Base-by-base conservation (phyloP, 768 basidiomycete genomes). In the Postia placenta region DNA sequence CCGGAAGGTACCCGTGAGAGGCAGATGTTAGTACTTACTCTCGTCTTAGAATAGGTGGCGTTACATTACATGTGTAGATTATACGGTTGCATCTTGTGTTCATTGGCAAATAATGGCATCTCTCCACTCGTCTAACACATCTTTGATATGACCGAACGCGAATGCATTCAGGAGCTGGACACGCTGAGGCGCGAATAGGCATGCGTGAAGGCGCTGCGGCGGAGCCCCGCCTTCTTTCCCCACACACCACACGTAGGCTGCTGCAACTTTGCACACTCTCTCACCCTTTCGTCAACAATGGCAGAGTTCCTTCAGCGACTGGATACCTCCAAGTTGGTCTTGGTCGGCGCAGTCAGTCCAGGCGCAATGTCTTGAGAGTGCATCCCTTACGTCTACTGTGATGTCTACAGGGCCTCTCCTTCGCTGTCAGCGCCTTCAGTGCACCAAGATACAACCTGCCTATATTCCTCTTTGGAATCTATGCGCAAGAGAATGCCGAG, bases 401-500 rank as follows among this genome's bases (percentile, higher is more conserved):
- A 14, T 38, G 20, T 27, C 26, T 41, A 17, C 55, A 89, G 87
- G 71, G 67, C 23, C 65, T 91, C 23, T 81, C 87, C 12, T 83
- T 87, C 53, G 42, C 74, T 40, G 67, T 78, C 39, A 68, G 69
- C 50, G 71, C 82, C 4, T 85, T 80, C 60, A 55, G 69, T 0
- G 67, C 79, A 0, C 85, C 88, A 1, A 61, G 73, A 1, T 92
- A 92, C 64, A 92, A 92, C 61, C 70, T 92, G 19, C 81, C 90
- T n/a, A 72, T 92, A 45, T 85, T 89, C 54, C 73, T 92, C 22
- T 91, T 90, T 53, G 90, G 90, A 0, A 67, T 70, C 1, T 83
- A 88, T 63, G 81, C 75, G 0, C 82, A 86, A 58, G 89, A 92
- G 58, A 79, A 73, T 48, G 67, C 70, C 7, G 87, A 89, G 42